Conservation (phyloP, 2,329 filamentous ascomycete genomes). For the Lasiodiplodia sp. region DNA sequence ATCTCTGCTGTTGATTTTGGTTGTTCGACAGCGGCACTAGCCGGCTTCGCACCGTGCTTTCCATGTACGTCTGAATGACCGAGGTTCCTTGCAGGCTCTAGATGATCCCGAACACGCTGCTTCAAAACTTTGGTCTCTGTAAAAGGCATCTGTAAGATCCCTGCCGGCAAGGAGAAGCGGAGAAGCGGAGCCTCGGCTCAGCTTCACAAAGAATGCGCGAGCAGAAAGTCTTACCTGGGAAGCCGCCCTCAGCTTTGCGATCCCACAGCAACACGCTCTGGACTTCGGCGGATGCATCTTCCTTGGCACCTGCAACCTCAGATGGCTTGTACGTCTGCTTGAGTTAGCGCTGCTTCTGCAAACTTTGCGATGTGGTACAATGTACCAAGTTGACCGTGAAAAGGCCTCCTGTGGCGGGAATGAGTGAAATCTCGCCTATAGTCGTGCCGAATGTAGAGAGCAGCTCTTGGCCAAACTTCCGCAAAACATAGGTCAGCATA, state of each 20-base stretch:
- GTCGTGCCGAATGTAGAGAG: slow-evolving; percentile 87
- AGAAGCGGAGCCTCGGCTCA: too few species aligned
- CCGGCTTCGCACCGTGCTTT: slow-evolving; percentile 41
- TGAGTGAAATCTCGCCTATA: slow-evolving; percentile 85
- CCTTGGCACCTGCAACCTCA: slow-evolving; percentile 13
- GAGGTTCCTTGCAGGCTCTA: slow-evolving; percentile 78
- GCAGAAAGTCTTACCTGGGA: slow-evolving; percentile 66
- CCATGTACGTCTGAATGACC: slow-evolving; percentile 69
- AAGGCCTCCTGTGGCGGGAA: slow-evolving; percentile 83
- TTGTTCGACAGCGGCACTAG: not conserved
- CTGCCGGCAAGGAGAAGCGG: not conserved
- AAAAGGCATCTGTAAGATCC: not conserved
- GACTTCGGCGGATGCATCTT: slow-evolving; percentile 37
- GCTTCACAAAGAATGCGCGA: not conserved
- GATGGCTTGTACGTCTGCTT: slow-evolving; percentile 22
- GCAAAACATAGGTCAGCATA: not conserved
- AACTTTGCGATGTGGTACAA: not conserved
- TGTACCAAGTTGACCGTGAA: slow-evolving; percentile 74
- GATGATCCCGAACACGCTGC: slow-evolving; percentile 79
- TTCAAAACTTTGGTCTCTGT: slow-evolving; percentile 88
- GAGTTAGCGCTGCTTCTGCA: not conserved
- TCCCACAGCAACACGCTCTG: slow-evolving; percentile 78
- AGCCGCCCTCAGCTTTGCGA: slow-evolving; percentile 83
- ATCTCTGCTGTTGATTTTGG: not conserved
- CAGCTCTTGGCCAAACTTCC: slow-evolving; percentile 89